Evolutionary conservation across 768 basidiomycete species (phyloP).

Genomic region (Tylopilus intermedius): DNA sequence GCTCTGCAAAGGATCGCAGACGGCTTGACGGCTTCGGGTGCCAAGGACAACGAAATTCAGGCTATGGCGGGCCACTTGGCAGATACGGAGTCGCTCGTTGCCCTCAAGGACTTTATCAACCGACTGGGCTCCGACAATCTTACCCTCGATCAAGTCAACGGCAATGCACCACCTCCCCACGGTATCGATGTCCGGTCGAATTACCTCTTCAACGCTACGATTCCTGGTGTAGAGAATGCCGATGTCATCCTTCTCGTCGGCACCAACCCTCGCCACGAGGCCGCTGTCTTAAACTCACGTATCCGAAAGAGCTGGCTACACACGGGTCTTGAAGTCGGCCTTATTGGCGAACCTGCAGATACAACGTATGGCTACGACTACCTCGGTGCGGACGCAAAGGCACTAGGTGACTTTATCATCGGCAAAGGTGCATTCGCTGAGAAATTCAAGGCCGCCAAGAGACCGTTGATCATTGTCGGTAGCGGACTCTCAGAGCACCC

Average conservation of each 20-base stretch:
- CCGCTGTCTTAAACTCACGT: constrained; percentile 93
- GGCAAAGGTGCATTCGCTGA: constrained; percentile 76
- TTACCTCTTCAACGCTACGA: constrained; percentile 93
- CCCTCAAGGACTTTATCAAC: constrained; percentile 90
- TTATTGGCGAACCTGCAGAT: constrained; percentile 88
- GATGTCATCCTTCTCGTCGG: constrained; percentile 92
- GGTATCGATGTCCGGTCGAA: constrained; percentile 91
- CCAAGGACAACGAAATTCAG: constrained; percentile 88
- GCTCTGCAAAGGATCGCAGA: constrained; percentile 72
- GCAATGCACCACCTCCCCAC: constrained; percentile 63
- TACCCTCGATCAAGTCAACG: constrained; percentile 67
- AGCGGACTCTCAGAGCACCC: constrained; percentile 80
- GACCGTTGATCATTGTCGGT: constrained; percentile 90
- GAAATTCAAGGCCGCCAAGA: constrained; percentile 86
- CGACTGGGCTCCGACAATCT: constrained; percentile 94
- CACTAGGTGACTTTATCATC: constrained; percentile 69
- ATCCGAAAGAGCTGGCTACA: constrained; percentile 94
- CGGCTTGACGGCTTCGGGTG: constrained; percentile 78
- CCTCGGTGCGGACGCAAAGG: constrained; percentile 71
- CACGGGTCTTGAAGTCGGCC: constrained; percentile 76
- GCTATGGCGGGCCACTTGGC: constrained; percentile 90
- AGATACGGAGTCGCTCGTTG: constrained; percentile 90
- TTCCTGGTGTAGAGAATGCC: constrained; percentile 85
- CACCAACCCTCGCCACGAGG: constrained; percentile 96
- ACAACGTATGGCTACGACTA: constrained; percentile 92